Conservation (phyloP, 163 green algal genomes). For the Prototheca wickerhamii region DNA sequence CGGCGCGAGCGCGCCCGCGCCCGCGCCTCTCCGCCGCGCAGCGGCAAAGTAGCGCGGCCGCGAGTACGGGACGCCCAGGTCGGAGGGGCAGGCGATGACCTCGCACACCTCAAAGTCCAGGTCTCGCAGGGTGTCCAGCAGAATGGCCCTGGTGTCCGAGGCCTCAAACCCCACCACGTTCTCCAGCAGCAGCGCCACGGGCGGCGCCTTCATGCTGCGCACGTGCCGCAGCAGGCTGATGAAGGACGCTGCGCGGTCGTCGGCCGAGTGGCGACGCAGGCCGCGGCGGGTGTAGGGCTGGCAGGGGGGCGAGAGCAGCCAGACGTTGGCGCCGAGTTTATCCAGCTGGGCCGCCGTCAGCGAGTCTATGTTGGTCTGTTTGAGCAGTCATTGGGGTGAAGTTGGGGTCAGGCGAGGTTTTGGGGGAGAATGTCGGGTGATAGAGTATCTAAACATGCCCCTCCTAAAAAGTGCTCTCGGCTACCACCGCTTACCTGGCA, state of each 20-base stretch:
- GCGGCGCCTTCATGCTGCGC: constrained; percentile 25
- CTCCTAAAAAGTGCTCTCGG: background rate
- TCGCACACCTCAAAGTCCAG: constrained; percentile 40
- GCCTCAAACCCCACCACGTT: constrained; percentile 78
- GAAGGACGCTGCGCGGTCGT: constrained; percentile 53
- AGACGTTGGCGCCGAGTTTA: constrained; percentile 44
- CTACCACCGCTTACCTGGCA: constrained; percentile 26
- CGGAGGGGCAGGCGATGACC: constrained; percentile 56
- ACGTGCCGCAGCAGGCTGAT: constrained; percentile 43
- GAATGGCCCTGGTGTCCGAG: constrained; percentile 27
- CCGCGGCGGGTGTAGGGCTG: constrained; percentile 75
- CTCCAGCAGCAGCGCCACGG: constrained; percentile 56
- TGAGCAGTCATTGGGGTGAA: background rate
- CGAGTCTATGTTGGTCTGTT: constrained; percentile 47
- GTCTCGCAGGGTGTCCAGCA: constrained; percentile 26
- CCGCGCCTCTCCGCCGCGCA: constrained; percentile 5
- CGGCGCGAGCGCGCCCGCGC: background rate
- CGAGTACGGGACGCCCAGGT: constrained; percentile 71
- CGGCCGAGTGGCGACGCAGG: constrained; percentile 37
- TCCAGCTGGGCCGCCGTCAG: constrained; percentile 41
- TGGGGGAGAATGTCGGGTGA: too few relatives aligned
- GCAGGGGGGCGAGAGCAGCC: constrained; percentile 72
- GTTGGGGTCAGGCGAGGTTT: too few relatives aligned
- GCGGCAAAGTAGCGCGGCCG: constrained; percentile 61
- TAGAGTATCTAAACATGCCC: constrained; percentile 4